Conservation (phyloP, 2,329 filamentous ascomycete genomes). For the Ramichloridium luteum region DNA sequence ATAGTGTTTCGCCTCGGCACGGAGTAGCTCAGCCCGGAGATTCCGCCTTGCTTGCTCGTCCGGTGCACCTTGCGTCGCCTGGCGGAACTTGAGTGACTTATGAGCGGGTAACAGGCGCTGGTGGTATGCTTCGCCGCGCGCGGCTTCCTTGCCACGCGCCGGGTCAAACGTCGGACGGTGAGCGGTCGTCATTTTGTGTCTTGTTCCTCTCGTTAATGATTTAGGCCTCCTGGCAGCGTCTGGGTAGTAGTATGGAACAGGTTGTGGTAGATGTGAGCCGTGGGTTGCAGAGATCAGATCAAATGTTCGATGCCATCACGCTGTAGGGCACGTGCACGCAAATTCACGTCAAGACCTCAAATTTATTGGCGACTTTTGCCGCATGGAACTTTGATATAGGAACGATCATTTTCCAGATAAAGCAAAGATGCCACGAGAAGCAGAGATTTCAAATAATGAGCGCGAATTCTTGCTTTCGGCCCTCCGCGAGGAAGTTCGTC, state of each 20-base stretch:
- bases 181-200: constrained; percentile 46
- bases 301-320: too few relatives aligned
- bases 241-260: too few relatives aligned
- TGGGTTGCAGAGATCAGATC: too few relatives aligned
- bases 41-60: constrained; percentile 61
- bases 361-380: too few relatives aligned
- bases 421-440: constrained; percentile 76
- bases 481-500: constrained; percentile 63
- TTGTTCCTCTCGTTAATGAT: too few relatives aligned
- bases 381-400: too few relatives aligned
- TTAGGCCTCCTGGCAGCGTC: too few relatives aligned
- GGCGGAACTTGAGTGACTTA: constrained; percentile 78
- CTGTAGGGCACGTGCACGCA: too few relatives aligned
- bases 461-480: constrained; percentile 75
- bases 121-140: constrained; percentile 87
- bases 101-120: constrained; percentile 90
- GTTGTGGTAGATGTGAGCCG: too few relatives aligned
- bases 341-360: too few relatives aligned
- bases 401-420: not conserved
- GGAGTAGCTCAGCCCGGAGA: constrained; percentile 76
- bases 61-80: constrained; percentile 80
- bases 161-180: constrained; percentile 93
- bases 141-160: constrained; percentile 86
- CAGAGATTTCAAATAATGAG: constrained; percentile 80
- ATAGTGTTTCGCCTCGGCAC: constrained; percentile 77